phyloP scores from a whole-genome alignment of 1,139 yeast genomes.

The Hansenula anomala region DNA sequence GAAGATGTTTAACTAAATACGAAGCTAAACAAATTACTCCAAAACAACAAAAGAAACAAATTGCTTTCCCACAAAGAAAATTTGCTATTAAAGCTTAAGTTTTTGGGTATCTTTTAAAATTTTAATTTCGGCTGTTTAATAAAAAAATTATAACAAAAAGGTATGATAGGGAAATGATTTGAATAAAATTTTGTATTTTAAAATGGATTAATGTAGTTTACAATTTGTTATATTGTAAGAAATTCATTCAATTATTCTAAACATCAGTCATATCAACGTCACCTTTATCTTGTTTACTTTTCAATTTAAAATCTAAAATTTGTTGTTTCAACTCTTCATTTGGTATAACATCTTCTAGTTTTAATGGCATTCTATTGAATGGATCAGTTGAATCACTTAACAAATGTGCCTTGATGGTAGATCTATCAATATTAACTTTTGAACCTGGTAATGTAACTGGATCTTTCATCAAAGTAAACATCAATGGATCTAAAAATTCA shows the following conservation, averaged over 20 bases:
- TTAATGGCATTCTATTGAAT: conserved; percentile 88
- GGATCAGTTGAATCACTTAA: conserved; percentile 96
- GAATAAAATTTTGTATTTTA: neutral
- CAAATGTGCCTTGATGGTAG: conserved; percentile 90
- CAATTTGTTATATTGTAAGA: too few species aligned
- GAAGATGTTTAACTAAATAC: conserved; percentile 90
- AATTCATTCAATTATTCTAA: too few species aligned
- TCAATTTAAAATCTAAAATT: conserved; percentile 43
- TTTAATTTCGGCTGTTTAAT: conserved; percentile 5
- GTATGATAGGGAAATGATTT: conserved; percentile 8
- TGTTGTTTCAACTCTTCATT: conserved; percentile 59
- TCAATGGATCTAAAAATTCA: conserved; percentile 92
- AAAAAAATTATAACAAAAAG: conserved; percentile 4
- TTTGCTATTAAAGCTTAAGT: conserved; percentile 96
- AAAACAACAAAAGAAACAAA: conserved; percentile 87
- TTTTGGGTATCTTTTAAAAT: conserved; percentile 7
- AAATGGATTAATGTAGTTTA: too few species aligned
- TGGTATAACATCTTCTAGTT: conserved; percentile 81
- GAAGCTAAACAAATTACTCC: conserved; percentile 81
- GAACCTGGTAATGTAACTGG: conserved; percentile 92
- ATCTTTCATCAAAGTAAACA: conserved; percentile 93
- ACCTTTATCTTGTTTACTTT: conserved; percentile 4
- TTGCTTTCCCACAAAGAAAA: conserved; percentile 98
- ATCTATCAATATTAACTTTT: conserved; percentile 75
- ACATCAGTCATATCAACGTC: conserved; percentile 5